Evolutionary conservation across 2,329 filamentous ascomycete genomes (phyloP), one percentile per base, ranked within the genome.

Genomic region (Cryphonectria carpinicola): DNA sequence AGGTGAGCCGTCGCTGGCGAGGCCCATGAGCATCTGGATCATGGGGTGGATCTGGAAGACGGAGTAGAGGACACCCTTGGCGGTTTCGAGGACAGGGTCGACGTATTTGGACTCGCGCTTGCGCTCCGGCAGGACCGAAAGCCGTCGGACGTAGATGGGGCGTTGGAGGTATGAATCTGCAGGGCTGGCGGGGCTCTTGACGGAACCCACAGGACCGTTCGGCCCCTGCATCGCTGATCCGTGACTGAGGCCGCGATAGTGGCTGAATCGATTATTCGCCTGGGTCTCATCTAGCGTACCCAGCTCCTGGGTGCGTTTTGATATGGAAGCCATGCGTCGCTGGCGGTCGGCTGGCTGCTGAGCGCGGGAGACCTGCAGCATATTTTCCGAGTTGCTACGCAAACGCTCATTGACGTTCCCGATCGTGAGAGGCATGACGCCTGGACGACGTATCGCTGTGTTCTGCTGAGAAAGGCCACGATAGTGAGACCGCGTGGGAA

Each of bases 401-500:
- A 88, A 75, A 13, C 91, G 86, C 78, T 94, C 92, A 74, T 89
- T 92, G 39, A 87, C 84, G 73, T 87, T 95, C 25, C 89, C 89
- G 68, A 93, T 90, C 3, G 90, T 89, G 61, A 90, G 77, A 11
- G 88, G 93, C 80, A 93, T 89, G n/a, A 94, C 87, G 1, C 90
- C 89, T 0, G 94, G 93, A 70, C 91, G 86, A 69, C 93, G 89
- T 62, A 89, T 83, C 7, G 87, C 82, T 2, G 86, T 83, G 74
- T 86, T 92, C 73, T 93, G 90, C 74, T 92, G 90, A 3, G 91
- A 93, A 4, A 91, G 82, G 1, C 90, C 90, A 41, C 95, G 90
- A 75, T 93, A 93, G 79, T 97, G 94, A 3, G 94, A 96, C 72
- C 92, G 88, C 5, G 88, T 88, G 0, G 94, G 94, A 71, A 97